Conservation (phyloP, 495 filamentous ascomycete species). For the Trichoderma orchidacearum region DNA sequence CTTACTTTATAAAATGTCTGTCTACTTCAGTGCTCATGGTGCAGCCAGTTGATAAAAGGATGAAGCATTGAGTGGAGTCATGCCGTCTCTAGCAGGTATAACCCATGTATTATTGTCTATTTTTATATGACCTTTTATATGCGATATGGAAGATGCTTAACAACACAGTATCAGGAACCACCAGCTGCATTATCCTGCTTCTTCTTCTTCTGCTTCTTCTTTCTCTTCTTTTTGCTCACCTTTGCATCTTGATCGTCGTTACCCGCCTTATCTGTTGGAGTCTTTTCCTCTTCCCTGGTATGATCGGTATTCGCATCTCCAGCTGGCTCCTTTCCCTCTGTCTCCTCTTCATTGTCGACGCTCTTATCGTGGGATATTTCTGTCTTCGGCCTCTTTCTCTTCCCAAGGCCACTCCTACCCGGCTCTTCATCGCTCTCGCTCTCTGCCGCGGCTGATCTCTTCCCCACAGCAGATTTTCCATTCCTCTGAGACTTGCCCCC, state of each 20-base stretch:
- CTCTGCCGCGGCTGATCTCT: conserved; percentile 17
- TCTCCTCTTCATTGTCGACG: conserved; percentile 1
- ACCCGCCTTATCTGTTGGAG: not conserved
- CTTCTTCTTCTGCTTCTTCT: conserved; percentile 32
- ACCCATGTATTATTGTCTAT: too few species aligned
- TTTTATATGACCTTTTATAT: too few species aligned
- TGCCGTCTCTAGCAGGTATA: too few species aligned
- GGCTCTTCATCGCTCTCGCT: conserved; percentile 44
- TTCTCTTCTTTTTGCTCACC: conserved; percentile 39
- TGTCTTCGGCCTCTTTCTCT: conserved; percentile 1
- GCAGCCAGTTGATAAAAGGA: too few species aligned
- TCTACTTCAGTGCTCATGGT: too few species aligned
- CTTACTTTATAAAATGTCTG: too few species aligned
- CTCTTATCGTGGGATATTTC: conserved; percentile 1
- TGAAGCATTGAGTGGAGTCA: too few species aligned
- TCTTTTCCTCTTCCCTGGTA: not conserved
- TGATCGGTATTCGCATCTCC: not conserved
- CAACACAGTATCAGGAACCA: too few species aligned
- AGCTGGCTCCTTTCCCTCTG: not conserved
- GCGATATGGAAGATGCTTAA: too few species aligned
- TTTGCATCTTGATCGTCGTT: conserved; percentile 14
- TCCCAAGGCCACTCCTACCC: conserved; percentile 42
- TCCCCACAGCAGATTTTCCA: not conserved
- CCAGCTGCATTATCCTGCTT: too few species aligned
- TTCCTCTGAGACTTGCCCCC: conserved; percentile 7